These are phyloP conservation scores for Pulicaria dysenterica DNA, from an alignment of 129 eudicot genomes.

Conservation along the genomic window DNA sequence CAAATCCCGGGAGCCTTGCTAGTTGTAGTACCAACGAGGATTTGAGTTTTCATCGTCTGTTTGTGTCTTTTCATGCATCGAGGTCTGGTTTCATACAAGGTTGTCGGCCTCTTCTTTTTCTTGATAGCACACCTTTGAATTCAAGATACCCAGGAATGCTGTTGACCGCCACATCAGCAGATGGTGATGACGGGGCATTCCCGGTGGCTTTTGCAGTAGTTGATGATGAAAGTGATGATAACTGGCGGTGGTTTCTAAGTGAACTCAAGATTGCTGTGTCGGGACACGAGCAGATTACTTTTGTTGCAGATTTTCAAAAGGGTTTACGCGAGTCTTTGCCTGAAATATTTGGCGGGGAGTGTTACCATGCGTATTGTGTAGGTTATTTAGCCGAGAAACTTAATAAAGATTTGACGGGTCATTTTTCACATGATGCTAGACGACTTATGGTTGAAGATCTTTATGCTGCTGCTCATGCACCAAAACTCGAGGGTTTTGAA, in stretches of 20 bases:
- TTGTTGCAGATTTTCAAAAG: slow-evolving; percentile 35
- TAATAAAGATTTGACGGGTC: slow-evolving; percentile 42
- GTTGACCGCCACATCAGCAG: slow-evolving; percentile 42
- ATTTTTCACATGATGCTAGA: slow-evolving; percentile 49
- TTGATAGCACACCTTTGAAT: slow-evolving; percentile 45
- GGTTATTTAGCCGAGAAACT: slow-evolving; percentile 43
- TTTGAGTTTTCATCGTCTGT: slow-evolving; percentile 42
- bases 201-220: slow-evolving; percentile 44
- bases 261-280: slow-evolving; percentile 25
- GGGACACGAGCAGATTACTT: slow-evolving; percentile 15
- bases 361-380: slow-evolving; percentile 43
- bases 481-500: slow-evolving; percentile 29
- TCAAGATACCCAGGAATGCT: slow-evolving; percentile 46
- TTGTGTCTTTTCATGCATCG: slow-evolving; percentile 40
- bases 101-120: slow-evolving; percentile 39
- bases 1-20: slow-evolving; percentile 59
- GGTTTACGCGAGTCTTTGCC: slow-evolving; percentile 39
- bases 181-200: slow-evolving; percentile 43
- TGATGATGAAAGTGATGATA: slow-evolving; percentile 38
- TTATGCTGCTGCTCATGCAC: slow-evolving; percentile 43
- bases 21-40: slow-evolving; percentile 52
- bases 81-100: slow-evolving; percentile 34
- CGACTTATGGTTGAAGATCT: slow-evolving; percentile 43
- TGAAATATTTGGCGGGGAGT: slow-evolving; percentile 28
- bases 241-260: slow-evolving; percentile 44